Evolutionary conservation across 176 grass and related monocot species (phyloP), one percentile per base, ranked within the genome.

Genomic region (Phoenix dactylifera): DNA sequence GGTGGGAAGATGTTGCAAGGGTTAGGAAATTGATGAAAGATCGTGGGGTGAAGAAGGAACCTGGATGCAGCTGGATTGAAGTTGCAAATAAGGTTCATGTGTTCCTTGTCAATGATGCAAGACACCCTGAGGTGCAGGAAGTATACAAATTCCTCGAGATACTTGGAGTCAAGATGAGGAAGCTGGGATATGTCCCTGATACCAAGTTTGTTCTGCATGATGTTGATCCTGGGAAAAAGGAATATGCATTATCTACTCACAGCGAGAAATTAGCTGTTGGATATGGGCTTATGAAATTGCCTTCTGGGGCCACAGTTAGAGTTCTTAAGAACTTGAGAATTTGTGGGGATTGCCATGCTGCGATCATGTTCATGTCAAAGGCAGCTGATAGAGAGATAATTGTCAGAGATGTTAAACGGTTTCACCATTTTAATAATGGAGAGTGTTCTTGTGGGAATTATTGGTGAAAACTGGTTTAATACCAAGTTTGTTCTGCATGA

Each of bases 21-120:
- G 77, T 87, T 74, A 84, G 91, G 75, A 96, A 96, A 74, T 65
- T 96, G 76, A 96, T 96, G 91, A 79, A 78, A 62, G 91, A 95
- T 79, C 77, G 71, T 23, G 86, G 91, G 52, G 91, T 95, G 26
- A 95, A 90, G 80, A 95, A 95, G 78, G 86, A 95, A 59, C 91
- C 91, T 63, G 91, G 86, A 3, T 96, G 91, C 76, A 96, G 83
- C 70, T 96, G 91, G 91, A 85, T 96, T 68, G 91, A 96, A 76
- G 80, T 82, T 59, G 71, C 68, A 66, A 96, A 84, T 48, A 96
- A 85, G 18, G 75, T 79, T 55, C 86, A 96, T 53, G 86, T 86
- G 23, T 96, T 96, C 66, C 32, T 96, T 60, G 91, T 90, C 17
- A 74, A 80, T 49, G 91, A 96, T 65, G 87, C 83, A 74, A 83